Base-by-base conservation (phyloP, 148 eudicot species). In the Cornus controversa region DNA sequence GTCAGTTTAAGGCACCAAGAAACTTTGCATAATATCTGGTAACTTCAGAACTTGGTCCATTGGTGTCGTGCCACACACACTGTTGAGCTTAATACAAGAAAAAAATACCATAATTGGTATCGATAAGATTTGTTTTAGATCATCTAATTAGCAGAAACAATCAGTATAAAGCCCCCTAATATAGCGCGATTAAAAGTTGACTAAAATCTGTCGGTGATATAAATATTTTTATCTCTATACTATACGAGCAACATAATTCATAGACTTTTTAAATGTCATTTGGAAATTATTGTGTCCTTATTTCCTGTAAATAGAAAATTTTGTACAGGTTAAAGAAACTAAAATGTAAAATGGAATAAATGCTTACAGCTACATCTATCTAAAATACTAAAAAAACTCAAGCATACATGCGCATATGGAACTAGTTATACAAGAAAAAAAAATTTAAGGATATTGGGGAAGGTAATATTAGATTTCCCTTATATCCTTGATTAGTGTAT, bases 11-110 rank as follows among this genome's bases (percentile, higher is more conserved):
- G n/a, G n/a, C n/a, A n/a, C n/a, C n/a, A n/a, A 80, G 81, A 75
- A 67, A 83, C 83, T 67, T 79, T 75, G 75, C 79, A 60, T 77
- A 60, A 31, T 72, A 58, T 77, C 81, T 77, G 89, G 89, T 86
- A 84, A 86, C 86, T 81, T 84, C 82, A 82, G 85, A 81, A 84
- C 81, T 84, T 81, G 82, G 87, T 84, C 67, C 81, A 31, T 84
- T 76, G 86, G 73, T 84, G 83, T 71, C 85, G 81, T 76, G 85
- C 77, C 68, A 79, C 75, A 73, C n/a, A n/a, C 75, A 73, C 50
- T 53, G 64, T 53, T 67, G 37, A 73, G 67, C 26, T 67, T 10
- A 64, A 13, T 16, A 50, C 23, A 58, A 16, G 8, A 22, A 62
- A 9, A 47, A 67, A 58, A 31, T n/a, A 5, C 37, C 24, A 58